phyloP scores from a whole-genome alignment of 148 eudicot species.

The Polygonum maritimum region DNA sequence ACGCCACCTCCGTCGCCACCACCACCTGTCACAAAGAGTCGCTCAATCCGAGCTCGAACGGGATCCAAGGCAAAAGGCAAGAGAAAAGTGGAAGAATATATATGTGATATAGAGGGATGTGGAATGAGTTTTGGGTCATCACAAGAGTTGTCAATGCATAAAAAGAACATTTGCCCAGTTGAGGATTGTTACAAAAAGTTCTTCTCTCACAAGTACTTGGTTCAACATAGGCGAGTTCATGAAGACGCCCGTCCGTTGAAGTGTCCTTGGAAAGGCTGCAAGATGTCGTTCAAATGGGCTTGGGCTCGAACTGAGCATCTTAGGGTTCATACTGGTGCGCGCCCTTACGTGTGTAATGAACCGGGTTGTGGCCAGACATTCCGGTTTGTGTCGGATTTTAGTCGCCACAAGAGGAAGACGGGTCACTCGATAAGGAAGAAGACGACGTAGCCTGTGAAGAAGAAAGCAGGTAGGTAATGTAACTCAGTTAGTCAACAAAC shows the following conservation, averaged over 20 bases:
- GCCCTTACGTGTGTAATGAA: slow-evolving; percentile 74
- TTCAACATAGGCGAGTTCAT: slow-evolving; percentile 94
- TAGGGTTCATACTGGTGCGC: slow-evolving; percentile 89
- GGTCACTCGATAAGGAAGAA: slow-evolving; percentile 73
- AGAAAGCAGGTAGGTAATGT: not conserved
- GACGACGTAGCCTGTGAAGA: not conserved
- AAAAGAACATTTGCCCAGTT: slow-evolving; percentile 72
- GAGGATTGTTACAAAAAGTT: slow-evolving; percentile 86
- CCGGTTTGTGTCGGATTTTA: slow-evolving; percentile 92
- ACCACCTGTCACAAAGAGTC: slow-evolving; percentile 17
- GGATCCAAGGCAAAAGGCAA: slow-evolving; percentile 13
- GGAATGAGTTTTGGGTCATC: slow-evolving; percentile 69
- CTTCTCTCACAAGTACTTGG: slow-evolving; percentile 92
- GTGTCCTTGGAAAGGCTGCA: slow-evolving; percentile 99
- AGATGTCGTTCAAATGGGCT: slow-evolving; percentile 96
- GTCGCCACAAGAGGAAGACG: slow-evolving; percentile 98
- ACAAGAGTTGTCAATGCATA: slow-evolving; percentile 58
- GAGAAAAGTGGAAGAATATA: slow-evolving; percentile 29
- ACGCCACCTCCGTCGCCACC: not conserved
- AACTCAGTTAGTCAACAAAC: not conserved
- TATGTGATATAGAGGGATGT: slow-evolving; percentile 83
- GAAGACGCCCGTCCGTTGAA: slow-evolving; percentile 83
- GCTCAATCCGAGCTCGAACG: slow-evolving; percentile 15
- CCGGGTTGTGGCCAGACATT: slow-evolving; percentile 91
- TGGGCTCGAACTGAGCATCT: slow-evolving; percentile 99